A percentile compares a stretch with the other conserved stretches of the same genome.
These are phyloP conservation scores for Xylariaceae sp. DNA, from an alignment of 2,329 filamentous ascomycete species.

Conservation along the genomic window DNA sequence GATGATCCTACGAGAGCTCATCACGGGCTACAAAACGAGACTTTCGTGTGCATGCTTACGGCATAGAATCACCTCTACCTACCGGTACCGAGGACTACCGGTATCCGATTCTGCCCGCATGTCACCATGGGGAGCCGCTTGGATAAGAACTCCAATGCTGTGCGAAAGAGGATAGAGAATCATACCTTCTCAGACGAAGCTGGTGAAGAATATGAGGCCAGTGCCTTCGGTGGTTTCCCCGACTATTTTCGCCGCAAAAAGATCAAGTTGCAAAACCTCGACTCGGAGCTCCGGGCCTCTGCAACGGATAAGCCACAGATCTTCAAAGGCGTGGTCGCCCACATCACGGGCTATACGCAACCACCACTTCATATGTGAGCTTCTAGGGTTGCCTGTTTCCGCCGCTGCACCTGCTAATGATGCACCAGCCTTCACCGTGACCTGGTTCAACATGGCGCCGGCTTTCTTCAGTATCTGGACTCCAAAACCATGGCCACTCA, in stretches of 20 bases:
- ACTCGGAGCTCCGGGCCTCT: constrained; percentile 68
- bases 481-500: constrained; percentile 93
- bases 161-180: constrained; percentile 53
- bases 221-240: constrained; percentile 77
- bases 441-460: constrained; percentile 88
- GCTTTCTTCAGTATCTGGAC: constrained; percentile 90
- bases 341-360: constrained; percentile 94
- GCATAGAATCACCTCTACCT: no score
- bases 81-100: not conserved
- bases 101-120: no score
- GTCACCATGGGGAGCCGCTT: constrained; percentile 54
- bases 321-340: constrained; percentile 83
- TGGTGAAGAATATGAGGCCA: constrained; percentile 86
- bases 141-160: constrained; percentile 55
- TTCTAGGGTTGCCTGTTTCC: not conserved
- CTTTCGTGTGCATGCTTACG: no score
- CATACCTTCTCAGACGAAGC: constrained; percentile 73
- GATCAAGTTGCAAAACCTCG: constrained; percentile 92
- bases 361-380: constrained; percentile 72
- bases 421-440: constrained; percentile 63
- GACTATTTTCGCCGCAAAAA: constrained; percentile 96
- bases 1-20: no score
- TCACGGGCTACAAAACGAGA: no score
- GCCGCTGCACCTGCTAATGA: constrained; percentile 2
- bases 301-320: constrained; percentile 68